These are phyloP conservation scores for Craterostigma plantagineum DNA, from an alignment of 257 asterid genomes.

Conservation along the genomic window DNA sequence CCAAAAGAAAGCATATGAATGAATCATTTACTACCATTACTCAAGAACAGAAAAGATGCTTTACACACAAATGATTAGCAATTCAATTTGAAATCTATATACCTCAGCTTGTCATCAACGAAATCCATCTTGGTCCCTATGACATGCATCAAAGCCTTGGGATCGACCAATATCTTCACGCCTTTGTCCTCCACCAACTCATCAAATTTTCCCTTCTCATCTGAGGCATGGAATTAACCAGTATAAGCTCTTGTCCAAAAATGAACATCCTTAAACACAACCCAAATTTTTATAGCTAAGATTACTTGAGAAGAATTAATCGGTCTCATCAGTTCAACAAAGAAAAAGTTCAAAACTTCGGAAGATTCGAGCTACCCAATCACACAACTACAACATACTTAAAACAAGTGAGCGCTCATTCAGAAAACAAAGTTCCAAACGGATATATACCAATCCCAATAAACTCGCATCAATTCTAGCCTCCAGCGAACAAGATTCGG, in stretches of 20 bases:
- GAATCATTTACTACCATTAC: background rate
- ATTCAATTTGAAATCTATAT: background rate
- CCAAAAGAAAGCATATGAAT: constrained; percentile 1
- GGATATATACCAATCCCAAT: background rate
- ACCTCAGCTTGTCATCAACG: constrained; percentile 52
- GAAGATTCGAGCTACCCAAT: no score
- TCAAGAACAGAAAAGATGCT: background rate
- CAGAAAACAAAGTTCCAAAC: background rate
- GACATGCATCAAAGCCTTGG: constrained; percentile 58
- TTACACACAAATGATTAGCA: constrained; percentile 1
- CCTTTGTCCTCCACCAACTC: constrained; percentile 72
- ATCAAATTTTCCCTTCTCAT: constrained; percentile 83
- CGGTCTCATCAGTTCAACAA: no score
- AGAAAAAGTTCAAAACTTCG: no score
- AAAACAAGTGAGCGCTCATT: no score
- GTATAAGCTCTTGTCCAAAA: background rate
- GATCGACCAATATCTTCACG: constrained; percentile 44
- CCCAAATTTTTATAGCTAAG: no score
- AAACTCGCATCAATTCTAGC: background rate
- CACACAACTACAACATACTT: no score
- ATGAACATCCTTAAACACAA: no score
- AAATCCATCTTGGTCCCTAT: constrained; percentile 61
- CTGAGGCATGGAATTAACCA: constrained; percentile 15
- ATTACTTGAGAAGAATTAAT: no score
- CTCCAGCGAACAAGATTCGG: background rate